Conservation (phyloP, 140 eudicot genomes). For the Bidens hawaiensis region DNA sequence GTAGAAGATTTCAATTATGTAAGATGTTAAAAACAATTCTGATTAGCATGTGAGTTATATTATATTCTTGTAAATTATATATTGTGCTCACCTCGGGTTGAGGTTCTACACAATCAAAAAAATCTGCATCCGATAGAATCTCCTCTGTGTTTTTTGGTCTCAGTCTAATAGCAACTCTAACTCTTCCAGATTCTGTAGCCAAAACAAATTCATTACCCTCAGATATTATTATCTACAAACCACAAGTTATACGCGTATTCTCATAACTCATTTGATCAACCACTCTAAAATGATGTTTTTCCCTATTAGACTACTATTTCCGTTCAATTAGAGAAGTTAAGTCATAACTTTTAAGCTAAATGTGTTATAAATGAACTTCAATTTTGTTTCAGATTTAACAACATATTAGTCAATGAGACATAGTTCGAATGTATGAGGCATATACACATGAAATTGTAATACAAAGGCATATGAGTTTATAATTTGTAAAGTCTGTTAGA, state of each 20-base stretch:
- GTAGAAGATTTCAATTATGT: constrained; percentile 4
- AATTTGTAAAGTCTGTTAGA: background rate
- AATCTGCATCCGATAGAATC: constrained; percentile 65
- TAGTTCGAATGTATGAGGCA: background rate
- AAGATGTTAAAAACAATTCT: background rate
- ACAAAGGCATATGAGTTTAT: background rate
- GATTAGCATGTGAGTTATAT: constrained; percentile 7
- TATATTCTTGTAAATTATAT: background rate
- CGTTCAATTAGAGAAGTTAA: no score
- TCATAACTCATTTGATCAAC: constrained; percentile 7
- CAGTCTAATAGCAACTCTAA: constrained; percentile 90
- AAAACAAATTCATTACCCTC: background rate
- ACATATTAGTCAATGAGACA: background rate
- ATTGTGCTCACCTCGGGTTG: constrained; percentile 74
- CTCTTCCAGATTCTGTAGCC: constrained; percentile 82
- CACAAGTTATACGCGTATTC: background rate
- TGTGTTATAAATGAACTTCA: background rate
- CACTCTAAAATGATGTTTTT: background rate
- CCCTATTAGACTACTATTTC: no score
- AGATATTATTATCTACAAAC: constrained; percentile 3
- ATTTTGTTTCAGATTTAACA: background rate
- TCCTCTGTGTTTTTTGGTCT: constrained; percentile 88
- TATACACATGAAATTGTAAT: background rate
- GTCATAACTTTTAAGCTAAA: background rate
- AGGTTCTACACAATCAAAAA: constrained; percentile 73